These are phyloP conservation scores for Fomitopsis pulvina DNA, from an alignment of 768 basidiomycete species.

Conservation along the genomic window DNA sequence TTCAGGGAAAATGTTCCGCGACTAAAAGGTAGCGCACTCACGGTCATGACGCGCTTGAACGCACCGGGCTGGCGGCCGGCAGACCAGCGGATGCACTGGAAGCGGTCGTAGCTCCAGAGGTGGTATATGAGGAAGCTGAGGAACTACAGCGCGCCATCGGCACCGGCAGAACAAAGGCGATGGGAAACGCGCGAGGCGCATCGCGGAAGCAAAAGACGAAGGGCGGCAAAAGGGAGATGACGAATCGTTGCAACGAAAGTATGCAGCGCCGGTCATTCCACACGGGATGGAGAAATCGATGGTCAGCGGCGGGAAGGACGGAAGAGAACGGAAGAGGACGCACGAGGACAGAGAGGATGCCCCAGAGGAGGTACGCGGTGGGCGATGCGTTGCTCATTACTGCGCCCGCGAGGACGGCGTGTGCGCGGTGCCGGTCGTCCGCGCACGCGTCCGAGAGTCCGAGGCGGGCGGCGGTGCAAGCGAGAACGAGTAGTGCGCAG, in stretches of 20 bases:
- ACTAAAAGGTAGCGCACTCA: slow-evolving; percentile 30
- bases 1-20: too few relatives aligned
- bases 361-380: slow-evolving; percentile 71
- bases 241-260: too few relatives aligned
- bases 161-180: too few relatives aligned
- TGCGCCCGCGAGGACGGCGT: background rate
- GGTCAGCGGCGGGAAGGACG: background rate
- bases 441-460: too few relatives aligned
- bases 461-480: too few relatives aligned
- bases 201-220: too few relatives aligned
- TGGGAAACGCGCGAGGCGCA: too few relatives aligned
- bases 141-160: too few relatives aligned
- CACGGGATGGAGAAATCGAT: background rate
- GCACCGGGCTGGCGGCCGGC: slow-evolving; percentile 74
- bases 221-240: too few relatives aligned
- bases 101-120: slow-evolving; percentile 76
- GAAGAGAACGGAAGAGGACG: slow-evolving; percentile 21
- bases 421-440: too few relatives aligned
- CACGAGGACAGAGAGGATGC: slow-evolving; percentile 60
- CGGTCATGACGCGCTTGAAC: slow-evolving; percentile 89
- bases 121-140: slow-evolving; percentile 61
- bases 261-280: too few relatives aligned
- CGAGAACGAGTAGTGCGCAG: too few relatives aligned
- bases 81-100: slow-evolving; percentile 70
- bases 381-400: slow-evolving; percentile 68